Evolutionary conservation across 257 asterid genomes (phyloP).

Genomic region (Solanum okadae): DNA sequence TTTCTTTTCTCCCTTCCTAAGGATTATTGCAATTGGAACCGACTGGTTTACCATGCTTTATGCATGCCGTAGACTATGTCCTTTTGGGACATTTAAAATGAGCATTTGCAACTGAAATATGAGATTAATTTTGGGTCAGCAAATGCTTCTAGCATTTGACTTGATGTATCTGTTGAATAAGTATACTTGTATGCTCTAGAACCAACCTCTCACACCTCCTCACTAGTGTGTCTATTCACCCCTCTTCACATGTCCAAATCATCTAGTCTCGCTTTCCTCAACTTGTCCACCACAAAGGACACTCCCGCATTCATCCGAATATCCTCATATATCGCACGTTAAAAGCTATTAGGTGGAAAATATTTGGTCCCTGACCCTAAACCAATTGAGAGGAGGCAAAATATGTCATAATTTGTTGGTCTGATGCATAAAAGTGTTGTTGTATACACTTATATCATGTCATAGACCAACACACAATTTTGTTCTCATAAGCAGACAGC

Average conservation of each 20-base stretch:
- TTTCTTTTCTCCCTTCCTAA: not conserved
- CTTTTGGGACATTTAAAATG: not conserved
- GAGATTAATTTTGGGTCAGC: not conserved
- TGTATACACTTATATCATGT: not conserved
- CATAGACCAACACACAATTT: not conserved
- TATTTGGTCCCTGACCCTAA: not conserved
- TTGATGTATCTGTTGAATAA: not conserved
- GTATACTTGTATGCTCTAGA: not conserved
- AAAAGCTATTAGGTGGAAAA: not conserved
- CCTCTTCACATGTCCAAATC: no score
- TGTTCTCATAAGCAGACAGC: not conserved
- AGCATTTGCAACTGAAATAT: not conserved
- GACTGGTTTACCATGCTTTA: not conserved
- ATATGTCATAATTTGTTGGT: not conserved
- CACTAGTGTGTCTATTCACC: no score
- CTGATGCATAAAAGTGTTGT: not conserved
- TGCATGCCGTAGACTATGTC: not conserved
- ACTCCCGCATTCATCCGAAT: no score
- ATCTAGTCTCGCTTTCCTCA: no score
- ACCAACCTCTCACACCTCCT: no score
- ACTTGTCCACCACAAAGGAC: no score
- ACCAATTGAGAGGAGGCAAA: not conserved
- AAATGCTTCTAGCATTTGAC: not conserved
- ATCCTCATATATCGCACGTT: not conserved
- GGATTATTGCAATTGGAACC: not conserved